Percentiles rank a stretch among this genome's conserved stretches.
phyloP scores from a whole-genome alignment of 2,329 filamentous ascomycete genomes.

The Fusarium mundagurra region DNA sequence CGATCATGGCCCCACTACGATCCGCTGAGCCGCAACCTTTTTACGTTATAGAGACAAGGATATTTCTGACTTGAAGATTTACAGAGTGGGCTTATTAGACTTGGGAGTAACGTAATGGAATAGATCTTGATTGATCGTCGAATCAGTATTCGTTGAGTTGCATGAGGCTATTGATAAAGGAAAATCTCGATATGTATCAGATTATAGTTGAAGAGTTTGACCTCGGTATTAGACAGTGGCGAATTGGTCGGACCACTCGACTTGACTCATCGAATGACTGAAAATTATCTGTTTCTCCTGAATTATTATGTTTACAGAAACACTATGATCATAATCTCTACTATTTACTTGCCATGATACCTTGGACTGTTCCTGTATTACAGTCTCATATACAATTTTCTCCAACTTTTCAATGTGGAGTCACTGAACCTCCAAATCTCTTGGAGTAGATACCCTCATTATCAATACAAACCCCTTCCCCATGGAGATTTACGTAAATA shows the following conservation, averaged over 20 bases:
- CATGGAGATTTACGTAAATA: slow-evolving; percentile 36
- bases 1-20: background rate
- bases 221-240: background rate
- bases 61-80: background rate
- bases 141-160: background rate
- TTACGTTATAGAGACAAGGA: slow-evolving; percentile 26
- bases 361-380: background rate
- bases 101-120: slow-evolving; percentile 8
- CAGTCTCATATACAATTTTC: background rate
- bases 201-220: background rate
- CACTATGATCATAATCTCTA: rapidly evolving
- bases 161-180: background rate
- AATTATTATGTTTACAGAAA: too few relatives aligned
- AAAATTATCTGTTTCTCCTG: background rate
- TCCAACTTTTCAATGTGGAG: background rate
- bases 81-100: background rate
- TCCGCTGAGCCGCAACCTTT: slow-evolving; percentile 17
- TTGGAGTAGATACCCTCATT: slow-evolving; percentile 4
- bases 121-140: background rate
- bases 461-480: slow-evolving; percentile 5
- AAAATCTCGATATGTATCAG: background rate
- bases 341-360: rapidly evolving
- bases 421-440: background rate
- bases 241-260: background rate
- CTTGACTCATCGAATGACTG: background rate